A percentile compares a stretch with the other conserved stretches of the same genome.
phyloP scores from a whole-genome alignment of 441 rosid species.

The Dalechampia spathulata region DNA sequence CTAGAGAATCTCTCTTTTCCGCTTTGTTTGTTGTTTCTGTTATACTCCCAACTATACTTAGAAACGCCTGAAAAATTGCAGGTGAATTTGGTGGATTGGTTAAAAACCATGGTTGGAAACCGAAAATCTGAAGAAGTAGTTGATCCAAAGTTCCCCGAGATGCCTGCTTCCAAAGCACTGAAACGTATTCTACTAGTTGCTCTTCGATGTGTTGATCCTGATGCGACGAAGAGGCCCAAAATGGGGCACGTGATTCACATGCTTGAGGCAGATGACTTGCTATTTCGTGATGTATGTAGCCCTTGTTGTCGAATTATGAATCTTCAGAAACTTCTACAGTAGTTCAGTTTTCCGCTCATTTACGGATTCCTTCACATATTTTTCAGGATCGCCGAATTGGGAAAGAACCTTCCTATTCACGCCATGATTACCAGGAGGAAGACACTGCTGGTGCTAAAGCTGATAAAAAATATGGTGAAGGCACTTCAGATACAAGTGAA shows the following conservation, averaged over 20 bases:
- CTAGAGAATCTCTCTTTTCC: conserved; percentile 7
- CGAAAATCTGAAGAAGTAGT: conserved; percentile 83
- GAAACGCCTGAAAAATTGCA: conserved; percentile 24
- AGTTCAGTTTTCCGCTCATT: neutral
- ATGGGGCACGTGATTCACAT: conserved; percentile 96
- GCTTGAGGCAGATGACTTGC: conserved; percentile 89
- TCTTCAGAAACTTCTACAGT: conserved; percentile 4
- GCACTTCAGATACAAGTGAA: conserved; percentile 35
- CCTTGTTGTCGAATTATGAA: neutral
- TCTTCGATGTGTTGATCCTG: conserved; percentile 91
- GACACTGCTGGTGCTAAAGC: conserved; percentile 20
- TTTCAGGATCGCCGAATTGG: conserved; percentile 54
- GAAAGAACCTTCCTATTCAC: conserved; percentile 38
- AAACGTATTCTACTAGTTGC: conserved; percentile 83
- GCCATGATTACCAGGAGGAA: conserved; percentile 22
- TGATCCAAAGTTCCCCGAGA: conserved; percentile 77
- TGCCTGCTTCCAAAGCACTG: conserved; percentile 86
- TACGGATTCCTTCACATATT: neutral
- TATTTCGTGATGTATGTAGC: conserved; percentile 56
- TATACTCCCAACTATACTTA: conserved; percentile 13
- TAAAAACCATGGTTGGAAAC: conserved; percentile 80
- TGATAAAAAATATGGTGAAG: conserved; percentile 33
- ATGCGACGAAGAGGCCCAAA: conserved; percentile 93
- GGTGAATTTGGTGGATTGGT: conserved; percentile 94
- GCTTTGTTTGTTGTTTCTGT: neutral